Conservation (phyloP, 2,329 filamentous ascomycete species). For the Colletotrichum abscissum region DNA sequence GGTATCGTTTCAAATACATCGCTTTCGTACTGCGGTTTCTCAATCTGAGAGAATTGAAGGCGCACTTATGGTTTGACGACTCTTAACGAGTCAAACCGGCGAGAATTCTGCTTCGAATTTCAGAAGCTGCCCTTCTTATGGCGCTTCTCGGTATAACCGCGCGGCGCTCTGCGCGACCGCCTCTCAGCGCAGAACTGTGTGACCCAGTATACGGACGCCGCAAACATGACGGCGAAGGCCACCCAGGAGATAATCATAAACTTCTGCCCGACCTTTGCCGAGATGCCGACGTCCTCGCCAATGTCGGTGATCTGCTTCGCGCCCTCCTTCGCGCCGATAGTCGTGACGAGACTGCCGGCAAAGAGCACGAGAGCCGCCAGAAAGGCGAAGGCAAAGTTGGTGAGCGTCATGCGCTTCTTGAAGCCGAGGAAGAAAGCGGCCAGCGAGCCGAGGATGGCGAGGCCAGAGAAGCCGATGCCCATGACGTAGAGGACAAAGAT, state of each 20-base stretch:
- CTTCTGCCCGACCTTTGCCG: constrained; percentile 53
- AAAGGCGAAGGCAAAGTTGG: constrained; percentile 51
- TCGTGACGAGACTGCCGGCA: constrained; percentile 56
- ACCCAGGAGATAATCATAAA: constrained; percentile 61
- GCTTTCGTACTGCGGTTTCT: background rate
- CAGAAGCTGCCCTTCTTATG: constrained; percentile 43
- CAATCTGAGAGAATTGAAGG: constrained; percentile 3
- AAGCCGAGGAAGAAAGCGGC: constrained; percentile 48
- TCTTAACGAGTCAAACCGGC: background rate
- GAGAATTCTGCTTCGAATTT: background rate
- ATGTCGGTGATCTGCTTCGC: constrained; percentile 54
- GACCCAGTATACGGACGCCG: constrained; percentile 54
- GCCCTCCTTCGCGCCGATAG: constrained; percentile 53
- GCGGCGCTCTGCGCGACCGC: constrained; percentile 43
- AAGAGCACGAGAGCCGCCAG: constrained; percentile 51
- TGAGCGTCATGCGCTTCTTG: constrained; percentile 40
- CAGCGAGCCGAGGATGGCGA: constrained; percentile 54
- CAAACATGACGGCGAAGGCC: constrained; percentile 56
- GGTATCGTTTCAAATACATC: background rate
- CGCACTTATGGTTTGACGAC: background rate
- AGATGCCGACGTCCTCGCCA: constrained; percentile 57
- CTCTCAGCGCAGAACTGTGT: constrained; percentile 45
- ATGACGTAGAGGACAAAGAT: constrained; percentile 62
- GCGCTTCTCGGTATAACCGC: constrained; percentile 28
- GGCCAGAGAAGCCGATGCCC: constrained; percentile 52